Percentiles rank a stretch among this genome's conserved stretches.
Conservation (phyloP, 2,329 filamentous ascomycete genomes). For the Biscogniauxia marginata region DNA sequence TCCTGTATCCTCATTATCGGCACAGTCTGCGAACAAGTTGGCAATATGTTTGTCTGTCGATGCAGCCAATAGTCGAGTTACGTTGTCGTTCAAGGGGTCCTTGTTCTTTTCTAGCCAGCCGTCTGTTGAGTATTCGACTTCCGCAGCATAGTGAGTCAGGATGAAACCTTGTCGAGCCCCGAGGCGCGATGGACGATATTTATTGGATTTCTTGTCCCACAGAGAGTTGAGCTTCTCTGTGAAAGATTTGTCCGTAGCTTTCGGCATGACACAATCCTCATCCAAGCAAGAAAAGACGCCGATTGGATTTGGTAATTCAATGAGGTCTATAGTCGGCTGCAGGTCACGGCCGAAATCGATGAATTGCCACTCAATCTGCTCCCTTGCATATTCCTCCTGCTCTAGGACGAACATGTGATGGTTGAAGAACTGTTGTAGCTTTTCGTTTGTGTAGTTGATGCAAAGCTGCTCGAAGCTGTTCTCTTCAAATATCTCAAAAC, state of each 20-base stretch:
- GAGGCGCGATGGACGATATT: constrained; percentile 85
- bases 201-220: constrained; percentile 94
- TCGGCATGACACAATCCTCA: constrained; percentile 98
- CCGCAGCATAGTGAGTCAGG: constrained; percentile 94
- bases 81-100: constrained; percentile 94
- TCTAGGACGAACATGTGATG: constrained; percentile 99
- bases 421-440: constrained; percentile 98
- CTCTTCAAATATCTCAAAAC: constrained; percentile 97
- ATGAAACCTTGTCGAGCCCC: constrained; percentile 78
- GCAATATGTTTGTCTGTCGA: constrained; percentile 84
- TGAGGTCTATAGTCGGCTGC: constrained; percentile 95
- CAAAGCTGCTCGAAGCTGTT: constrained; percentile 99
- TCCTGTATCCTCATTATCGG: constrained; percentile 69
- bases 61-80: constrained; percentile 80
- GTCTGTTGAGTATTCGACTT: constrained; percentile 94
- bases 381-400: constrained; percentile 94
- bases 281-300: constrained; percentile 98
- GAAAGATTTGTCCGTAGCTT: constrained; percentile 94
- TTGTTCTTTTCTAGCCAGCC: constrained; percentile 99
- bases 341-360: constrained; percentile 98
- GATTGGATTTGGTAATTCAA: constrained; percentile 93
- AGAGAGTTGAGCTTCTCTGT: constrained; percentile 96
- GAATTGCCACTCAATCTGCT: constrained; percentile 99
- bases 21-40: constrained; percentile 82
- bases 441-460: constrained; percentile 99